phyloP scores from a whole-genome alignment of 2,329 filamentous ascomycete species.

The Colletotrichum orbiculare region DNA sequence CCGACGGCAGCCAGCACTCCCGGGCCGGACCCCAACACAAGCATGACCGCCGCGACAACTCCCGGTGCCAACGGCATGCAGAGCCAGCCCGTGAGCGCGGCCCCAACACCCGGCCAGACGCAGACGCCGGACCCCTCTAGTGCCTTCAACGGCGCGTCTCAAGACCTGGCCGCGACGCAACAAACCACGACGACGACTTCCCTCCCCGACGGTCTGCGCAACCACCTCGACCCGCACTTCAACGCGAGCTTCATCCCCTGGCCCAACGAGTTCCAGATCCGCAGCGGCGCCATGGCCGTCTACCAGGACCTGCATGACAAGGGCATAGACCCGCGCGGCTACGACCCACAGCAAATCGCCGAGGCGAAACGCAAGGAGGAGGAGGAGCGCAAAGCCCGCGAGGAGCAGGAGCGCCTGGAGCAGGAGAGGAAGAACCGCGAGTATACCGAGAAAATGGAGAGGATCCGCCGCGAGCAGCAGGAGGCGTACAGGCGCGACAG shows the following conservation, averaged over 20 bases:
- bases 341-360: conserved; percentile 67
- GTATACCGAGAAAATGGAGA: conserved; percentile 54
- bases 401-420: conserved; percentile 53
- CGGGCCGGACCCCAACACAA: conserved; percentile 34
- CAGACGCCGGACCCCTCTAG: conserved; percentile 37
- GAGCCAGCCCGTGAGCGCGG: conserved; percentile 38
- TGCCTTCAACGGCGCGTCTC: conserved; percentile 37
- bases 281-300: conserved; percentile 72
- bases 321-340: conserved; percentile 70
- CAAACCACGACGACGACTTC: conserved; percentile 49
- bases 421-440: conserved; percentile 56
- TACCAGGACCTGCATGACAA: conserved; percentile 71
- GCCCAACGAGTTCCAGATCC: conserved; percentile 78
- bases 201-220: conserved; percentile 60
- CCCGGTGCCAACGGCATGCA: conserved; percentile 33
- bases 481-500: conserved; percentile 45
- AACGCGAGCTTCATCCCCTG: conserved; percentile 78
- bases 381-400: conserved; percentile 52
- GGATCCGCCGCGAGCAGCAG: conserved; percentile 52
- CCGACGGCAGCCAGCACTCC: conserved; percentile 37
- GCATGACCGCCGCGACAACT: conserved; percentile 26
- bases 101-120: conserved; percentile 40
- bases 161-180: conserved; percentile 44
- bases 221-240: conserved; percentile 65
- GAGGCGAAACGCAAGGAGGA: conserved; percentile 62